Evolutionary conservation across 208 protist species (phyloP).

Genomic region (Trypanosoma lewisi): DNA sequence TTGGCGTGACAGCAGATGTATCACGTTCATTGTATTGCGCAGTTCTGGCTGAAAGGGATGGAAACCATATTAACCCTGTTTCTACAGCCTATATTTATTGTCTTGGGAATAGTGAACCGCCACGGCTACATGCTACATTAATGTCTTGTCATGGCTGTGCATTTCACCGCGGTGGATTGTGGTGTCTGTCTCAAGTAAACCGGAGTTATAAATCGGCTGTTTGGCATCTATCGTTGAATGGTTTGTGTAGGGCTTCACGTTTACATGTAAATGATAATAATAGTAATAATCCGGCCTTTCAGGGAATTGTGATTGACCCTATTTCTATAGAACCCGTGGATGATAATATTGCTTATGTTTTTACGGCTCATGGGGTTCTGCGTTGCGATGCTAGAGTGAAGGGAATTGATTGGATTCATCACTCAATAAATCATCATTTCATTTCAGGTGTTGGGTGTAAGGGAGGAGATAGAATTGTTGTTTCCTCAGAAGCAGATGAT

Average conservation of each 20-base stretch:
- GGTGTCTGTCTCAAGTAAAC: constrained; percentile 17
- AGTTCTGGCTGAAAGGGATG: constrained; percentile 4
- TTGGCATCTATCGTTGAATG: constrained; percentile 6
- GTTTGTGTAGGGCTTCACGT: constrained; percentile 6
- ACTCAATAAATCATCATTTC: constrained; percentile 6
- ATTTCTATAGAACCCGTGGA: constrained; percentile 18
- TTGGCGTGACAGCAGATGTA: constrained; percentile 10
- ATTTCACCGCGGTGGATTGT: constrained; percentile 15
- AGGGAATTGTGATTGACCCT: constrained; percentile 2
- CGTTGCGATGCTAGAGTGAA: constrained; percentile 13
- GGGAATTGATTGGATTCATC: constrained; percentile 8
- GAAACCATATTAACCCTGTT: not conserved
- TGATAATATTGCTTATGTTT: constrained; percentile 11
- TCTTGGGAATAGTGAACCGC: not conserved
- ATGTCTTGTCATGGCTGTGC: constrained; percentile 6
- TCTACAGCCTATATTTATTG: constrained; percentile 17
- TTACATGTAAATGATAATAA: not conserved
- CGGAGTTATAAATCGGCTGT: not conserved
- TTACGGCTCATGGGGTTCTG: constrained; percentile 10
- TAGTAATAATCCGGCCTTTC: constrained; percentile 4
- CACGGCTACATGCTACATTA: constrained; percentile 1
- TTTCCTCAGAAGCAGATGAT: constrained; percentile 15
- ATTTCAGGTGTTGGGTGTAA: constrained; percentile 14
- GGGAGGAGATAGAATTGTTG: constrained; percentile 2
- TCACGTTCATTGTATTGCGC: constrained; percentile 11